Base-by-base conservation (phyloP, 2,329 filamentous ascomycete genomes). In the Setomelanomma holmii region DNA sequence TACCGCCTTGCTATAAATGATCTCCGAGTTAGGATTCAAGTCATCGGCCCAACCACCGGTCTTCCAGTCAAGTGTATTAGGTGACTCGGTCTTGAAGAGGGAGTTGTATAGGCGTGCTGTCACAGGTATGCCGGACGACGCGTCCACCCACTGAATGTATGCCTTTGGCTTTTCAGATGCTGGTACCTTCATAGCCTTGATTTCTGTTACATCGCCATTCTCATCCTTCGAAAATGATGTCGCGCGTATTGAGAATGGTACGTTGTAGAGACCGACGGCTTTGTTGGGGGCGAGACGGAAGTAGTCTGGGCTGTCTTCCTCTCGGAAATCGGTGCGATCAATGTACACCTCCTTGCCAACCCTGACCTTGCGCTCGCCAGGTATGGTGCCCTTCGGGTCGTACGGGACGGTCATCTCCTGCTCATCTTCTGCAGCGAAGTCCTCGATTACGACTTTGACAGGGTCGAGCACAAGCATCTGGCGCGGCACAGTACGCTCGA, bases 401-500 rank as follows among this genome's bases (percentile, higher is more conserved):
- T 96, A 96, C 0, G 92, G 91, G 6, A 90, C 79, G 2, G 85
- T 83, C 3, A 93, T 73, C 53, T 89, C 84, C 59, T 86, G 82
- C 52, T 90, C 85, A 45, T 89, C 81, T 47, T 90, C 88, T 12
- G 87, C 83, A 0, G 65, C 60, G n/a, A 89, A 81, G 65, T 93
- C 89, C 61, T 95, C 89, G 53, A 97, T 91, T 23, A 91, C 80
- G 11, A 97, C 86, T 27, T 86, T 88, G 40, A 97, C 80, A 0
- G 93, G 93, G 61, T 97, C 91, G 17, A 96, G 83, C 2, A 98
- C 86, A 23, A 97, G 82, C 89, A 96, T 95, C 11, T 97, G 82
- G 21, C 93, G 87, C 1, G 93, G 93, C 0, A 96, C 92, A 0
- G 90, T 92, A 42, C 85, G 85, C 73, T 98, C 93, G 12, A 98